These are phyloP conservation scores for Termitomyces sp. DNA, from an alignment of 768 basidiomycete species.

Conservation along the genomic window DNA sequence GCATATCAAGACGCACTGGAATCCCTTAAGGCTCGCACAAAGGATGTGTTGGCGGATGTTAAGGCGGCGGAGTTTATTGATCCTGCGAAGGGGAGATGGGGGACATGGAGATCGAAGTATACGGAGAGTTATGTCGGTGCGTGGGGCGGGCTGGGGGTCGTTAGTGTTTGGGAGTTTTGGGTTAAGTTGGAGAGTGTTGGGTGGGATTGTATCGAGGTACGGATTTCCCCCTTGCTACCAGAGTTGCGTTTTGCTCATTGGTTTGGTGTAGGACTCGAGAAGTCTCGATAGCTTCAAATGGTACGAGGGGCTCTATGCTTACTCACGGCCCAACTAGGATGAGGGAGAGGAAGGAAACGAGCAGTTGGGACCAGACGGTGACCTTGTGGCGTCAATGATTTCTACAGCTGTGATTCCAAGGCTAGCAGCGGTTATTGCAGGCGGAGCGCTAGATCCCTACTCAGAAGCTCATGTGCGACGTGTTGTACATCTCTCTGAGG, in stretches of 20 bases:
- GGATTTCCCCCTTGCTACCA: conserved; percentile 14
- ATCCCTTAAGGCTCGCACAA: conserved; percentile 46
- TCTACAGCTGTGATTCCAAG: conserved; percentile 79
- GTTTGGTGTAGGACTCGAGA: conserved; percentile 8
- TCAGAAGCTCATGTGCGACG: conserved; percentile 59
- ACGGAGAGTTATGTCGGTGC: conserved; percentile 83
- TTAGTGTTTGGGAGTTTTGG: conserved; percentile 95
- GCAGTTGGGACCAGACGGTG: conserved; percentile 78
- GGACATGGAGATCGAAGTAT: conserved; percentile 71
- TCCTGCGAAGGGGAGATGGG: conserved; percentile 64
- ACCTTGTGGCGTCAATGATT: conserved; percentile 84
- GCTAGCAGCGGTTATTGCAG: conserved; percentile 66
- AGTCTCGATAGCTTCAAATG: conserved; percentile 80
- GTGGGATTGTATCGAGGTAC: conserved; percentile 85
- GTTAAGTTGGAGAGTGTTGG: conserved; percentile 79
- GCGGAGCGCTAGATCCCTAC: conserved; percentile 82
- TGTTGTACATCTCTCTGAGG: conserved; percentile 72
- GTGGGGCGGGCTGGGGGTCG: conserved; percentile 87
- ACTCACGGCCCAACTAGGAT: conserved; percentile 49
- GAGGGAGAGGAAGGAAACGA: conserved; percentile 44
- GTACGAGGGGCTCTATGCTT: conserved; percentile 76
- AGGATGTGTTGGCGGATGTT: conserved; percentile 75
- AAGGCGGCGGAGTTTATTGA: conserved; percentile 80
- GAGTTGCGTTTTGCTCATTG: background rate
- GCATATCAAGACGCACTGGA: conserved; percentile 66